Evolutionary conservation across 768 basidiomycete genomes (phyloP), one percentile per base, ranked within the genome.

Genomic region (Panellus pusillus): DNA sequence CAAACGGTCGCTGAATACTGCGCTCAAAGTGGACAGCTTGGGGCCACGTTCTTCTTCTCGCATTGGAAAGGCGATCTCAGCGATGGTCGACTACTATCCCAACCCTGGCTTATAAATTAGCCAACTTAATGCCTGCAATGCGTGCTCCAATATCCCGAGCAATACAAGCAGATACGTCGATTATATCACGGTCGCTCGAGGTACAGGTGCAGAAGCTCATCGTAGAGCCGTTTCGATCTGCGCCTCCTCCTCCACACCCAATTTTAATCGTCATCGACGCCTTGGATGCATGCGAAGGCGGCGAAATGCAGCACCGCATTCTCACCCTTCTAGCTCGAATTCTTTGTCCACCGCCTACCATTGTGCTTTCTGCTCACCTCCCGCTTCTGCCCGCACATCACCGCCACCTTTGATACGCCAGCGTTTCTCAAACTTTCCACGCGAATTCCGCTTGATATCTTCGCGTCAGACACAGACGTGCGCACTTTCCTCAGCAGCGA

Each of bases 131-230:
- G 1, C 66, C 68, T 1, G 61, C 49, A 6, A 48, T 68, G 14
- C 61, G 63, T 6, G 57, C 59, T 6, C 61, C 65, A 2, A 44
- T 69, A 15, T 49, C 62, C 3, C 43, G 52, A 1, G 68, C 65
- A 0, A 51, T 69, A 11, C 64, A 69, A 18, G 42, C 35, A 6
- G 63, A 70, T 32, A 54, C 52, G n/a, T 64, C 65, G 39, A 54
- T 70, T 6, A 62, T 68, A 1, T 45, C 56, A 38, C 65, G 68
- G 31, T 64, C 66, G 6, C 63, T 68, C 15, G 66, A 65, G 32
- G 64, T 66, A 36, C 68, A 70, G 19, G 59, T 67, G 50, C 60
- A 65, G 44, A 64, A 65, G 44, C 56, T 69, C 5, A 43, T 70
- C 9, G 19, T 61, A 12, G 60, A 57, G 9, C 65, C 68, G 13